These are phyloP conservation scores for Nicotiana sylvestris DNA, from an alignment of 257 asterid genomes.

Conservation along the genomic window DNA sequence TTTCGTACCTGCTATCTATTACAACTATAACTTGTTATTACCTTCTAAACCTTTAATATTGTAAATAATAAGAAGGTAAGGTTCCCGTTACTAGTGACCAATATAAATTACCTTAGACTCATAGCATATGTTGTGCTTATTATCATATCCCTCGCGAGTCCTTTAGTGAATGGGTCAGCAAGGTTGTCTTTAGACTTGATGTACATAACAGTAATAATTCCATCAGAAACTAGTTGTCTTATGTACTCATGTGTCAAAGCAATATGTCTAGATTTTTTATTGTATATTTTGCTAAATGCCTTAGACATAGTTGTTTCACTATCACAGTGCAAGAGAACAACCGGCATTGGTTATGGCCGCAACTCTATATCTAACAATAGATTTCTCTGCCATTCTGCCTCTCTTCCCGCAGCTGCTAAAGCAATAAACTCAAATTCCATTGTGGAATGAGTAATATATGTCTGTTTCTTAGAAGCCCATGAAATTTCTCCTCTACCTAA, in stretches of 20 bases:
- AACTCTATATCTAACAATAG: no score
- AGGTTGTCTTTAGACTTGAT: background rate
- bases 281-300: background rate
- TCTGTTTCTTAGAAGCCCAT: no score
- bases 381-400: no score
- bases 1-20: background rate
- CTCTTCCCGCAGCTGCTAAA: no score
- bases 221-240: background rate
- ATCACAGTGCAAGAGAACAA: background rate
- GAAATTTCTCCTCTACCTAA: no score
- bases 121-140: no score
- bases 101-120: no score
- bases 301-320: background rate
- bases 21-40: background rate
- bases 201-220: background rate
- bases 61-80: background rate
- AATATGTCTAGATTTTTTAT: background rate
- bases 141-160: no score
- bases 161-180: background rate
- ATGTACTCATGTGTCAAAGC: background rate
- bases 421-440: no score
- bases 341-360: background rate
- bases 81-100: background rate
- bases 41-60: background rate
- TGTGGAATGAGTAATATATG: no score